Conservation (phyloP, 352 stramenopile genomes). For the Aphanomyces cochlioides region DNA sequence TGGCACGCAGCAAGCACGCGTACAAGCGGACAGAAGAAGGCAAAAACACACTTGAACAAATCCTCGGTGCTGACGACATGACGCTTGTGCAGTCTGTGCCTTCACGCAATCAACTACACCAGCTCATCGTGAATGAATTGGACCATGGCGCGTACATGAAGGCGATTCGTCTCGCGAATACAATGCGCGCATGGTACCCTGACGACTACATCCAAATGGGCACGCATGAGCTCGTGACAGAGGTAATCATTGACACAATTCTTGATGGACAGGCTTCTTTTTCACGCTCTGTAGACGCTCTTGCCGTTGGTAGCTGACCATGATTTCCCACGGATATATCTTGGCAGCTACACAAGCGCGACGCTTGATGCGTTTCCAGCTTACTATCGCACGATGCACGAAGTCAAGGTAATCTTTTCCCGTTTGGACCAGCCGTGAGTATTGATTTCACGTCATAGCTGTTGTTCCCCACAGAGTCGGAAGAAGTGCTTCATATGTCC, state of each 20-base stretch:
- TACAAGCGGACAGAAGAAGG: not conserved
- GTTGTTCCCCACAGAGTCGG: slow-evolving; percentile 14
- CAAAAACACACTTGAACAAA: not conserved
- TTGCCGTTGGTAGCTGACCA: not conserved
- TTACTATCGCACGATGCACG: slow-evolving; percentile 19
- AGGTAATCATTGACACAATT: no score
- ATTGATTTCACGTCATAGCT: slow-evolving; percentile 1
- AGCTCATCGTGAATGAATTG: slow-evolving; percentile 8
- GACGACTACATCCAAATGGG: slow-evolving; percentile 19
- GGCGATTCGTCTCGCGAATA: slow-evolving; percentile 11
- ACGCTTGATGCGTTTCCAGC: slow-evolving; percentile 12
- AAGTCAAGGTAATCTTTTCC: slow-evolving; percentile 15
- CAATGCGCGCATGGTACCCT: slow-evolving; percentile 14
- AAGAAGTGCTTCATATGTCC: not conserved
- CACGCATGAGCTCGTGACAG: not conserved
- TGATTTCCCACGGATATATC: no score
- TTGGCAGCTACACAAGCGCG: not conserved
- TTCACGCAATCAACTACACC: slow-evolving; percentile 19
- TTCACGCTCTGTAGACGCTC: not conserved
- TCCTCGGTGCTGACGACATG: not conserved
- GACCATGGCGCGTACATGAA: slow-evolving; percentile 13
- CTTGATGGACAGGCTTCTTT: not conserved
- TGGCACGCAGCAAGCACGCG: not conserved
- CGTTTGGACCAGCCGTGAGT: no score
- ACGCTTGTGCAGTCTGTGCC: not conserved